Evolutionary conservation across 306 rosid species (phyloP), one percentile per base, ranked within the genome.

Genomic region (Prunus persica): DNA sequence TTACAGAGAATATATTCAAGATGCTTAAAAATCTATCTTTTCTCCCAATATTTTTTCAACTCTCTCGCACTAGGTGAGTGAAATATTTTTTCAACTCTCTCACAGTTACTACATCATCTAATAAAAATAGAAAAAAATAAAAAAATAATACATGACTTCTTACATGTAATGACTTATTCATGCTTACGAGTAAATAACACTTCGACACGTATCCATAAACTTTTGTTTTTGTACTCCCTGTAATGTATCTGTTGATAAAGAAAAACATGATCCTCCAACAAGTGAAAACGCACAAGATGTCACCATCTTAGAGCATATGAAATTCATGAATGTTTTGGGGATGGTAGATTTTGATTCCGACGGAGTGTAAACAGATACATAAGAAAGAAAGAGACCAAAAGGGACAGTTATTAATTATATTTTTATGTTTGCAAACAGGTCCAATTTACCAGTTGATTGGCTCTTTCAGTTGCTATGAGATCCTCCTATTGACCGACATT

Each of bases 401-500:
- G 63, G 9, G n/a, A 10, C 75, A 52, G 3, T 34, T 13, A 2
- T 32, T 34, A 65, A 65, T 38, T 22, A 65, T 49, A 5, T 65
- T 34, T 8, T 14, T 58, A 22, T 20, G 15, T 14, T 13, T 5
- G 2, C 11, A 49, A 28, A 50, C 16, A 27, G 24, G 46, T 14
- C 16, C 8, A 30, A 52, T 27, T 22, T 3, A 38, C 50, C 28
- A 45, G 16, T 57, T 15, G 5, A 13, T 38, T 71, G 66, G 76
- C 24, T 69, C 15, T n/a, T 41, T 19, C 18, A 32, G 71, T 57
- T 45, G n/a, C 49, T n/a, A 34, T 6, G 34, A 58, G 54, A 57
- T 64, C 63, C 79, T 64, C 63, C 79, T 61, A 52, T 55, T 61
- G 76, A 77, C 82, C 77, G 82, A 73, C 86, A 78, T 3, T 1